phyloP scores from a whole-genome alignment of 805 yeast genomes.

The Candida silvicultrix region DNA sequence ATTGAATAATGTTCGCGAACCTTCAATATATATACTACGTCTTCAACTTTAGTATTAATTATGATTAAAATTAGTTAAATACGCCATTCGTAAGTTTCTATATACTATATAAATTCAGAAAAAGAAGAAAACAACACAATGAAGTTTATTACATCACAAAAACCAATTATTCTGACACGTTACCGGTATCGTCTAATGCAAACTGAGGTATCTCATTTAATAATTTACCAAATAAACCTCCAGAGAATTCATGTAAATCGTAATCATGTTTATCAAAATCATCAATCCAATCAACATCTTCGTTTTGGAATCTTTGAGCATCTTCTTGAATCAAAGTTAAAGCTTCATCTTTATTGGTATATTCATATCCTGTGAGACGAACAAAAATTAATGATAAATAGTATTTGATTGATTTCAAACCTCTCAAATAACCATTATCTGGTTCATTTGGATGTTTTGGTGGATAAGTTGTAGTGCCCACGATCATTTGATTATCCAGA shows the following conservation, averaged over 20 bases:
- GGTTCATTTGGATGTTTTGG: slow-evolving; percentile 59
- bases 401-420: slow-evolving; percentile 63
- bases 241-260: slow-evolving; percentile 19
- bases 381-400: slow-evolving; percentile 60
- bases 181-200: slow-evolving; percentile 20
- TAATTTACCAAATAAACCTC: slow-evolving; percentile 18
- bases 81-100: too few species aligned
- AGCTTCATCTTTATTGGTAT: slow-evolving; percentile 20
- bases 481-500: slow-evolving; percentile 41
- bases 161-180: slow-evolving; percentile 18
- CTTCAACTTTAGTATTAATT: neutral
- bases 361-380: slow-evolving; percentile 40
- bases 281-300: slow-evolving; percentile 32
- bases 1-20: too few species aligned
- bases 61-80: neutral
- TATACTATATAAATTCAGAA: too few species aligned
- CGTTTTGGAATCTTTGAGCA: slow-evolving; percentile 13
- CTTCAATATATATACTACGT: too few species aligned
- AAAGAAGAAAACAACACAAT: too few species aligned
- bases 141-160: too few species aligned
- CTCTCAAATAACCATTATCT: slow-evolving; percentile 83
- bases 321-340: slow-evolving; percentile 14
- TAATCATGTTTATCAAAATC: slow-evolving; percentile 28
- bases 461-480: slow-evolving; percentile 50
- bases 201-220: slow-evolving; percentile 19